Conservation (phyloP, 352 stramenopile genomes). For the Globisporangium apiculatum region DNA sequence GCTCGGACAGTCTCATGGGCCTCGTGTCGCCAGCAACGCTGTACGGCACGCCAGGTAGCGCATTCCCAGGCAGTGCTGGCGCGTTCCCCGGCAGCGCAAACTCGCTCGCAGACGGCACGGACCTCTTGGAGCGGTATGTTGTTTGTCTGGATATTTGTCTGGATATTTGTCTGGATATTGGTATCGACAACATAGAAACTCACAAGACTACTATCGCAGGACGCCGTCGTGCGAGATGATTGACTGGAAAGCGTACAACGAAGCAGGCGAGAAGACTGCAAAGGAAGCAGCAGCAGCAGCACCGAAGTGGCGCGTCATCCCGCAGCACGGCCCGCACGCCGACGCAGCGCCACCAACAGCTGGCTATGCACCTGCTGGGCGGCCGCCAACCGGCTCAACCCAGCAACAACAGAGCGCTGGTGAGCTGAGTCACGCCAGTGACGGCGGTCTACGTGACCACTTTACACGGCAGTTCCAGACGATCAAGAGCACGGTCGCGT, state of each 20-base stretch:
- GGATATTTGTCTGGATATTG: background rate
- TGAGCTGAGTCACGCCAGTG: slow-evolving; percentile 6
- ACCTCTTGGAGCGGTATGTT: slow-evolving; percentile 25
- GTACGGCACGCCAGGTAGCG: slow-evolving; percentile 15
- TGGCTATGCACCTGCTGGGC: too few relatives aligned
- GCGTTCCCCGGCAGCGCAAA: slow-evolving; percentile 1
- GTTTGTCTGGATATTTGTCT: background rate
- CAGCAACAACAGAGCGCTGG: background rate
- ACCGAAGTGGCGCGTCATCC: slow-evolving; percentile 72
- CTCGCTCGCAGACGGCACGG: slow-evolving; percentile 9
- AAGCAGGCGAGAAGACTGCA: slow-evolving; percentile 49
- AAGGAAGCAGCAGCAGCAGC: slow-evolving; percentile 23
- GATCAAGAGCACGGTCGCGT: slow-evolving; percentile 44
- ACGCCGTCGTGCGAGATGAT: slow-evolving; percentile 71
- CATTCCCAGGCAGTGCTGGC: slow-evolving; percentile 8
- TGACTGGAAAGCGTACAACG: slow-evolving; percentile 85
- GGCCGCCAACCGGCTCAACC: slow-evolving; percentile 16
- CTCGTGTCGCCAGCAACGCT: slow-evolving; percentile 51
- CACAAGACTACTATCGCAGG: background rate
- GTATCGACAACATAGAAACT: background rate
- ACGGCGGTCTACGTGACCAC: slow-evolving; percentile 23
- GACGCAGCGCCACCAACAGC: slow-evolving; percentile 15
- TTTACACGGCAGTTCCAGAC: slow-evolving; percentile 37
- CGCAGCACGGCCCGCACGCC: slow-evolving; percentile 62
- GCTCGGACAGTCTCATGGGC: slow-evolving; percentile 52